Base-by-base conservation (phyloP, 306 rosid genomes). In the Sphenostylis stenocarpa region DNA sequence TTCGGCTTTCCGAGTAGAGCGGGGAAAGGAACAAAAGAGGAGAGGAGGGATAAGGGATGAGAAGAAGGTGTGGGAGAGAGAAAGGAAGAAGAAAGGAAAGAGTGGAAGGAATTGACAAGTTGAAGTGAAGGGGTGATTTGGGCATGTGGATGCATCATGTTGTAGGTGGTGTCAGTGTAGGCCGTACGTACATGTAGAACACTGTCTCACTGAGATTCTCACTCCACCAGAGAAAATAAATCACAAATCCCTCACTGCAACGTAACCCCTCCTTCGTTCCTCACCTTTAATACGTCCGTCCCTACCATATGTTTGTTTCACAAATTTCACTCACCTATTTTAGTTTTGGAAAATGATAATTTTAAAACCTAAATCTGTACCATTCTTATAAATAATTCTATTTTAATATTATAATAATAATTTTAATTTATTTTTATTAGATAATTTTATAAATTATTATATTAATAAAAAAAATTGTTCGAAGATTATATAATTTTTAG, bases 1-100 rank as follows among this genome's bases (percentile, higher is more conserved):
- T 76, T 49, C 14, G 64, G 55, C 23, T 51, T 64, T 64, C 31
- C 65, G 51, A 65, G 55, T 36, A 60, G 10, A 73, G 60, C 17
- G 79, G 69, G 78, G 23, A 61, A 74, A 60, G 70, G 33, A 73
- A 58, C 29, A 47, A 61, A 6, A 10, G 48, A 11, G 8, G 2
- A n/a, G 28, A 4, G 31, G 62, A n/a, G n/a, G 7, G 79, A 61
- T 15, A 1, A n/a, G 19, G n/a, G n/a, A n/a, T n/a, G n/a, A n/a
- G n/a, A n/a, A n/a, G n/a, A n/a, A n/a, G 15, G 52, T 15, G 19
- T 0, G 57, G 26, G 13, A 45, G 2, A 49, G 24, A 13, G 33
- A 16, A 6, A 6, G 61, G 11, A 43, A 47, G 7, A 29, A 61
- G 61, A 7, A 7, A 28, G 79, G 56, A 51, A 14, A 33, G 60